phyloP scores from a whole-genome alignment of 805 yeast species.

The Cyberlindnera suaveolens region DNA sequence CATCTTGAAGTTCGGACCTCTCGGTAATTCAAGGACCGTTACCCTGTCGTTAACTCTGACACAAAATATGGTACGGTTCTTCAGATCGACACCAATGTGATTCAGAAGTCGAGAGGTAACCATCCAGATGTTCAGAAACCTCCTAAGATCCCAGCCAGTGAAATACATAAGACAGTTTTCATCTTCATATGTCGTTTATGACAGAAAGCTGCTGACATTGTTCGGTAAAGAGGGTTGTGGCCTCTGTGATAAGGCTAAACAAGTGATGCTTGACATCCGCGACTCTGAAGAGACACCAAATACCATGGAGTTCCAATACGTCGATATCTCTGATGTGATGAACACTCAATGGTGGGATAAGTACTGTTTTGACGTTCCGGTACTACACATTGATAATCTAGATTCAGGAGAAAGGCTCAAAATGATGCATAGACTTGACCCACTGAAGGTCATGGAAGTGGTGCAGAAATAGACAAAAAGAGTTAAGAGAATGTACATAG shows the following conservation, averaged over 20 bases:
- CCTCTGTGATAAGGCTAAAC: slow-evolving; percentile 60
- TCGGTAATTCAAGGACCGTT: no score
- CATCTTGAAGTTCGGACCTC: no score
- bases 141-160: no score
- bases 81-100: no score
- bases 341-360: slow-evolving; percentile 63
- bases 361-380: slow-evolving; percentile 78
- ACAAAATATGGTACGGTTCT: no score
- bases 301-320: slow-evolving; percentile 30
- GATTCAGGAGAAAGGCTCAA: slow-evolving; percentile 42
- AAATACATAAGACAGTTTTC: no score
- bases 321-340: slow-evolving; percentile 55
- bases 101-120: no score
- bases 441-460: slow-evolving; percentile 48
- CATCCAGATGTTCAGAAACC: no score
- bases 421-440: slow-evolving; percentile 62
- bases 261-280: slow-evolving; percentile 39
- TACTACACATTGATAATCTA: slow-evolving; percentile 55
- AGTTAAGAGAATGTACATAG: no score
- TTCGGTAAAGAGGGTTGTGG: slow-evolving; percentile 68
- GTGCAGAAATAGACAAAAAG: slow-evolving; percentile 23
- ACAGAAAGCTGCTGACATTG: slow-evolving; percentile 40
- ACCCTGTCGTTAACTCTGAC: no score
- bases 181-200: neutral
- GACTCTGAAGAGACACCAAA: slow-evolving; percentile 11